These are phyloP conservation scores for Macroventuria anomochaeta DNA, from an alignment of 2,329 filamentous ascomycete species.

Conservation along the genomic window DNA sequence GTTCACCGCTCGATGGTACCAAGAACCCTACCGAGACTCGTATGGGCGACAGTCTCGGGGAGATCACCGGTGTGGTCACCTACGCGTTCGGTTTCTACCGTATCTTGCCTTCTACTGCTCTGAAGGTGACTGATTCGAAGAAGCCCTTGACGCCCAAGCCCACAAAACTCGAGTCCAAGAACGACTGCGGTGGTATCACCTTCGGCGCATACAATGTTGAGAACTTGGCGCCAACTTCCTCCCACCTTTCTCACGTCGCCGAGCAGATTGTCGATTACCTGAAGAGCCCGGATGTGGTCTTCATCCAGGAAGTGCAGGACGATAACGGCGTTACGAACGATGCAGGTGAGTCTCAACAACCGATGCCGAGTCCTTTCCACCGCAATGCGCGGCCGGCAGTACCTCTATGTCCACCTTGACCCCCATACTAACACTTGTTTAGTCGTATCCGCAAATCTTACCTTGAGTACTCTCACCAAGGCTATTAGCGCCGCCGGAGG, in stretches of 20 bases:
- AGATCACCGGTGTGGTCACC: constrained; percentile 72
- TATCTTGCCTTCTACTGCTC: constrained; percentile 67
- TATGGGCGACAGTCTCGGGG: constrained; percentile 68
- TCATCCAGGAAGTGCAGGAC: constrained; percentile 75
- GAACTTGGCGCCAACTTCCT: constrained; percentile 66
- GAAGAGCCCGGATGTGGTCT: constrained; percentile 68
- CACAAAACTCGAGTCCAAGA: constrained; percentile 61
- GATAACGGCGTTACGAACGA: constrained; percentile 67
- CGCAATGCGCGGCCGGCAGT: constrained; percentile 11
- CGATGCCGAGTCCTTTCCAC: constrained; percentile 5
- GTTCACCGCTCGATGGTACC: constrained; percentile 68
- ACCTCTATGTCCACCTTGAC: not conserved
- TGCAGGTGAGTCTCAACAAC: constrained; percentile 51
- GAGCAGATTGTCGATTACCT: constrained; percentile 70
- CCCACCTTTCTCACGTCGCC: constrained; percentile 65
- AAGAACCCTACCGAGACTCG: constrained; percentile 65
- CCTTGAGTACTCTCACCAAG: constrained; percentile 62
- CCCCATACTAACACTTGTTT: constrained; percentile 1
- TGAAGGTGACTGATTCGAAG: constrained; percentile 57
- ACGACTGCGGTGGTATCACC: constrained; percentile 67
- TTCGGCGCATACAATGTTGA: constrained; percentile 74
- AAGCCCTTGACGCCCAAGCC: constrained; percentile 57
- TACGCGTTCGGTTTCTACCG: constrained; percentile 73
- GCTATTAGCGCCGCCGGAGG: constrained; percentile 61
- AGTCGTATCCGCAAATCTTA: constrained; percentile 63